Base-by-base conservation (phyloP, 2,329 filamentous ascomycete species). In the Fusarium fracticaudum region DNA sequence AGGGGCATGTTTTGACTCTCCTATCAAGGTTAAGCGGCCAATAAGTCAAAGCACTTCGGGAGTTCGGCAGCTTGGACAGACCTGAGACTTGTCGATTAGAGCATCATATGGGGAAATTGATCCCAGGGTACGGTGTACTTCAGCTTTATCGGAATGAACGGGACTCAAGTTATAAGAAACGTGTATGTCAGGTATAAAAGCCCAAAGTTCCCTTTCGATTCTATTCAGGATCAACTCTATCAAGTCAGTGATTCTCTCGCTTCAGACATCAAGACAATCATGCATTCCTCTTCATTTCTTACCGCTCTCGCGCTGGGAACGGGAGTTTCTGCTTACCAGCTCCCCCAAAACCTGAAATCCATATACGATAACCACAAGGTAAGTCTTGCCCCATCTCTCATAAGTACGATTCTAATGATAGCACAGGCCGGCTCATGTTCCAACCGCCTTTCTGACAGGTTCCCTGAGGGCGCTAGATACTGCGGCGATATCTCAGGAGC, bases 191-290 rank as follows among this genome's bases (percentile, higher is more conserved):
- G 7, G 8, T 54, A 54, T 38, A 54, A 38, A 37, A 37, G 9
- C 7, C 13, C 22, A 1, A 26, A 11, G 0, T 22, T 7, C 12
- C 24, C 14, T 29, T 37, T 2, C 2, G 2, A 15, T 37, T 22
- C 13, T 13, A 15, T 26, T 9, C 50, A 22, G 11, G 9, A 54
- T 12, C 3, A 38, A 26, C 12, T 8, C 18, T 22, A 38, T 29
- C 7, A 13, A 54, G 3, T 24, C 9, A 8, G 9, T 24, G 12
- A 20, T 6, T 24, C 17, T 20, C 13, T 37, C 2, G 10, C 3
- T 13, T 12, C 18, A 20, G 10, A 26, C 1, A 22, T 6, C 7
- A 38, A 38, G 24, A 22, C n/a, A 14, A 17, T 6, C 41, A 59
- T 59, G 55, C 18, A 45, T 58, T 58, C n/a, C 7, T 58, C 24